Conservation (phyloP, 768 basidiomycete species). For the Floccularia luteovirens region DNA sequence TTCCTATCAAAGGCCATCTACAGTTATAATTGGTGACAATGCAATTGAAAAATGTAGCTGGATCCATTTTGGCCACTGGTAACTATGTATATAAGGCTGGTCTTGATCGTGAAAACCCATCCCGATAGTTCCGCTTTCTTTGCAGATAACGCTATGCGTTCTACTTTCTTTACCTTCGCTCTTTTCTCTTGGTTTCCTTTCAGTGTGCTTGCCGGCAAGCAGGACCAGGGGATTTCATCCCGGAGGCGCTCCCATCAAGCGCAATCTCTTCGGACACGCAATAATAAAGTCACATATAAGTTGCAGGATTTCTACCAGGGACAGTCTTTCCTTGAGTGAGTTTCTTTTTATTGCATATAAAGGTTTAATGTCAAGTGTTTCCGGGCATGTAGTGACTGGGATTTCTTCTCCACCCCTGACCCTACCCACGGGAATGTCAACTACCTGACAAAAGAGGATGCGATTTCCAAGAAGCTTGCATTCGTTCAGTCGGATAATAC, state of each 20-base stretch:
- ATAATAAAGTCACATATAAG: conserved; percentile 16
- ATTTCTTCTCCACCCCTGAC: conserved; percentile 56
- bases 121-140: no score
- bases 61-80: no score
- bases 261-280: conserved; percentile 12
- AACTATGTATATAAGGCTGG: no score
- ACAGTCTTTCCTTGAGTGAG: conserved; percentile 53
- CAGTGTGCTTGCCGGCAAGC: conserved; percentile 24
- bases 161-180: not conserved
- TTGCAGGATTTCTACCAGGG: conserved; percentile 32
- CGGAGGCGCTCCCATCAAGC: conserved; percentile 14
- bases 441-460: conserved; percentile 41
- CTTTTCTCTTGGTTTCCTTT: conserved; percentile 5
- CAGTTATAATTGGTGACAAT: no score
- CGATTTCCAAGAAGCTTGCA: conserved; percentile 45
- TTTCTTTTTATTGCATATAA: conserved; percentile 8
- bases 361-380: no score
- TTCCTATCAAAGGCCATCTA: no score
- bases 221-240: conserved; percentile 9
- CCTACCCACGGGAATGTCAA: conserved; percentile 68
- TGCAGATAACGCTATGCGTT: no score
- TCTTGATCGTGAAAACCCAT: no score
- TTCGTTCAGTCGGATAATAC: conserved; percentile 53
- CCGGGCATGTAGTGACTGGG: conserved; percentile 50
- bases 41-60: no score